Conservation (phyloP, 2,329 filamentous ascomycete species). For the Epichloe scottii region DNA sequence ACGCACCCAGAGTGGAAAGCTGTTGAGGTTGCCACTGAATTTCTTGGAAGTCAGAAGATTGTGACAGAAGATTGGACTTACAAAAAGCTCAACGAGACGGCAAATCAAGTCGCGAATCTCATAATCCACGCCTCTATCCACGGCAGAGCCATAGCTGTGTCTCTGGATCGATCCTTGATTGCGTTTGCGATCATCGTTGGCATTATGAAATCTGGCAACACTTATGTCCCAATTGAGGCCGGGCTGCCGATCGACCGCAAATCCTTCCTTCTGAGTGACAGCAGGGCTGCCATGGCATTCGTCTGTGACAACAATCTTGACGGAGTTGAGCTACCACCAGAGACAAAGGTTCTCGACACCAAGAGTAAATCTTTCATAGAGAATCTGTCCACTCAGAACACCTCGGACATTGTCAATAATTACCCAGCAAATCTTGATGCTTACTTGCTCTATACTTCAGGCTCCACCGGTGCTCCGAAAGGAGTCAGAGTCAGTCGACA, state of each 20-base stretch:
- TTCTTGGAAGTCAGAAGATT: constrained; percentile 11
- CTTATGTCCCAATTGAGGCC: background rate
- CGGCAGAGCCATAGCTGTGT: background rate
- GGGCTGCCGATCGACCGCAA: background rate
- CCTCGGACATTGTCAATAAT: background rate
- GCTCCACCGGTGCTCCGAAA: constrained; percentile 53
- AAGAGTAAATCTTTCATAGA: background rate
- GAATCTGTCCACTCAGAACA: background rate
- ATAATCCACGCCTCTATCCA: background rate
- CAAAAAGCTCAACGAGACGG: background rate
- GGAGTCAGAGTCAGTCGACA: constrained; percentile 50
- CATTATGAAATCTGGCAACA: background rate
- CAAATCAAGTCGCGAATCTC: background rate
- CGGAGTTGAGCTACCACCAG: background rate
- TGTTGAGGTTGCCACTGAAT: constrained; percentile 32
- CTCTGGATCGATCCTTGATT: background rate
- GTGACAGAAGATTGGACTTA: constrained; percentile 11
- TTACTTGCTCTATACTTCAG: constrained; percentile 55
- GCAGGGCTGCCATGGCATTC: background rate
- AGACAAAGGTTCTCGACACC: background rate
- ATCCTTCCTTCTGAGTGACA: background rate
- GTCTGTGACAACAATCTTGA: background rate
- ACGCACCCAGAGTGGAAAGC: constrained; percentile 37
- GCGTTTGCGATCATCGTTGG: background rate
- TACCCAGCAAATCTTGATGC: background rate